Percentiles rank a stretch among this genome's conserved stretches.
Evolutionary conservation across 2,329 filamentous ascomycete genomes (phyloP).

Genomic region (Periconia sp.): DNA sequence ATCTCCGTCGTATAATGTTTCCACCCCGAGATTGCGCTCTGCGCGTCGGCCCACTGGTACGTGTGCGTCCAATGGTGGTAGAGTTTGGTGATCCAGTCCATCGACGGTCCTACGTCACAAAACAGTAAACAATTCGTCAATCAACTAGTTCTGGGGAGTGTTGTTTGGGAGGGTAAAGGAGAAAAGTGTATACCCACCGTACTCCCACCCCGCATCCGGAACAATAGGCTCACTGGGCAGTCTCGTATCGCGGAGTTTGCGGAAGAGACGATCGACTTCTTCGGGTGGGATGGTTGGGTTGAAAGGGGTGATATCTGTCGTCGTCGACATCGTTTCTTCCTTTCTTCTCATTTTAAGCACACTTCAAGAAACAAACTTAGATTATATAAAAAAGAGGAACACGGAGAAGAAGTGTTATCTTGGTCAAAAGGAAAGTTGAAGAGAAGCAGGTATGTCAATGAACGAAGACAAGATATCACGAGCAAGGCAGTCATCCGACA

Average conservation of each 20-base stretch:
- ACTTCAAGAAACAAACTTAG: too few species aligned
- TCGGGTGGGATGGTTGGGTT: slow-evolving; percentile 35
- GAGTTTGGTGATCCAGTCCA: slow-evolving; percentile 38
- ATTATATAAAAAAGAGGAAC: neutral
- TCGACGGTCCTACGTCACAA: slow-evolving; percentile 21
- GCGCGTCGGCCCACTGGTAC: slow-evolving; percentile 37
- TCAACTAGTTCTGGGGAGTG: neutral
- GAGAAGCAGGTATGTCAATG: too few species aligned
- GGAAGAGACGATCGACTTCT: slow-evolving; percentile 40
- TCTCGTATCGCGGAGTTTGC: slow-evolving; percentile 39
- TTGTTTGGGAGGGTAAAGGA: neutral
- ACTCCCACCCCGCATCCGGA: slow-evolving; percentile 38
- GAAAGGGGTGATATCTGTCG: slow-evolving; percentile 34
- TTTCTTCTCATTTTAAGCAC: neutral
- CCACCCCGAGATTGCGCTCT: slow-evolving; percentile 35
- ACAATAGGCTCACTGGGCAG: slow-evolving; percentile 38
- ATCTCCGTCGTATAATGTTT: slow-evolving; percentile 40
- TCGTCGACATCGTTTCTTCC: slow-evolving; percentile 3
- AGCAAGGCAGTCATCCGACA: too few species aligned
- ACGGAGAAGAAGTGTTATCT: neutral
- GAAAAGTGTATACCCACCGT: slow-evolving; percentile 19
- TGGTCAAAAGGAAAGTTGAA: neutral
- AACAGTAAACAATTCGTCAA: neutral
- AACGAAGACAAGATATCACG: too few species aligned
- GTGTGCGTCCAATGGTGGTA: slow-evolving; percentile 37